phyloP scores from a whole-genome alignment of 257 asterid species.

The Agastache rugosa region DNA sequence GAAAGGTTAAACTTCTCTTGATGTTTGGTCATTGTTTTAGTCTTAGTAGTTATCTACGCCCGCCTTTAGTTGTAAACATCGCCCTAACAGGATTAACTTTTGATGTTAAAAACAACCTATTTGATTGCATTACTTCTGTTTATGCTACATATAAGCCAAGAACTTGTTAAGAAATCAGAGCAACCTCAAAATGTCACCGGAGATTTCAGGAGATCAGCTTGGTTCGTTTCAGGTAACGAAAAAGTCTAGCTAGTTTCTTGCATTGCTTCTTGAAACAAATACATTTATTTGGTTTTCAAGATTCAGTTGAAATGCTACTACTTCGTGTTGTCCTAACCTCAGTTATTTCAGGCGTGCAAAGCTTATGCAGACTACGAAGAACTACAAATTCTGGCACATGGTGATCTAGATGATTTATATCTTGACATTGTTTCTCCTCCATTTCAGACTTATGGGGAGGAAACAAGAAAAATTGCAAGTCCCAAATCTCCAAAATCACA shows the following conservation, averaged over 20 bases:
- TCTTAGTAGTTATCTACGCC: constrained; percentile 24
- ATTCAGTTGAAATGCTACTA: background rate
- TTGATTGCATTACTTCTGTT: background rate
- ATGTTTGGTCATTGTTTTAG: background rate
- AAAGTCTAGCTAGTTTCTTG: background rate
- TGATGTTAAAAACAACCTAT: background rate
- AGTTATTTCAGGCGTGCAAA: background rate
- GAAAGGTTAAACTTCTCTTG: constrained; percentile 4
- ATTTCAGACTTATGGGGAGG: background rate
- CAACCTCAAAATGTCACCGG: constrained; percentile 13
- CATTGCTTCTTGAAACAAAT: background rate
- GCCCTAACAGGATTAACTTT: background rate
- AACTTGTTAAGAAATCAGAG: background rate
- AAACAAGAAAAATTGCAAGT: background rate
- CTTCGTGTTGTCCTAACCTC: background rate
- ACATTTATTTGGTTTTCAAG: background rate
- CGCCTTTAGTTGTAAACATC: constrained; percentile 16
- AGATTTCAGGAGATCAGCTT: background rate
- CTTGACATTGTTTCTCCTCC: constrained; percentile 24
- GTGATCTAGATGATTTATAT: constrained; percentile 2
- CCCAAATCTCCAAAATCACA: constrained; percentile 8
- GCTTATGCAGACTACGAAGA: background rate
- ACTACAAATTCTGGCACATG: background rate
- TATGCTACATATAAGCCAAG: background rate
- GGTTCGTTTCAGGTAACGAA: background rate